Conservation (phyloP, 228 moss, liverwort and hornwort species). For the Sphagnum magellanicum region DNA sequence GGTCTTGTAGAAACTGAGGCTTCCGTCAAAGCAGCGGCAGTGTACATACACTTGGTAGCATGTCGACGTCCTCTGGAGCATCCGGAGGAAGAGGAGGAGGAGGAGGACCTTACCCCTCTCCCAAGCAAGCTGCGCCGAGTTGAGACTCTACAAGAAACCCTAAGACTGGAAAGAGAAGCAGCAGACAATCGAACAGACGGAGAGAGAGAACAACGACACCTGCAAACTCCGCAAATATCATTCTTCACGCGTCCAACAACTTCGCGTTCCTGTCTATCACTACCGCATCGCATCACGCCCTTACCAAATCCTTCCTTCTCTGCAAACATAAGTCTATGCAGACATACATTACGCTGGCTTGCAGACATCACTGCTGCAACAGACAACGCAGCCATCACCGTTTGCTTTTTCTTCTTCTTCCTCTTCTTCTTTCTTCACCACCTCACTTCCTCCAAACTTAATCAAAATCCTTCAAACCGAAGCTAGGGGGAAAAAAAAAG, state of each 20-base stretch:
- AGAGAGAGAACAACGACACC: conserved; percentile 3
- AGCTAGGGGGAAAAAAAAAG: too few relatives aligned
- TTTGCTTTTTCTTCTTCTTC: too few relatives aligned
- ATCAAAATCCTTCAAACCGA: too few relatives aligned
- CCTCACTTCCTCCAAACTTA: too few relatives aligned
- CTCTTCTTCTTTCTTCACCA: too few relatives aligned
- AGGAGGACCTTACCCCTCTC: conserved; percentile 6
- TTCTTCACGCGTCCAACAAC: conserved; percentile 1
- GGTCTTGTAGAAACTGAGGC: conserved; percentile 47
- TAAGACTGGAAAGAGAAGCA: conserved; percentile 10
- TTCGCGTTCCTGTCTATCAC: not conserved
- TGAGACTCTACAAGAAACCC: conserved; percentile 22
- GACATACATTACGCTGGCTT: not conserved
- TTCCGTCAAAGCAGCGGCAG: conserved; percentile 38
- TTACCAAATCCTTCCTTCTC: not conserved
- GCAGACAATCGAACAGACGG: conserved; percentile 2
- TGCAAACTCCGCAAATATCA: not conserved
- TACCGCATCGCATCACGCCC: not conserved
- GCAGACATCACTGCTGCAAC: conserved; percentile 6
- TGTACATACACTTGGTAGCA: conserved; percentile 22
- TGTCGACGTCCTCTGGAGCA: conserved; percentile 18
- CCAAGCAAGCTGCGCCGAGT: conserved; percentile 31
- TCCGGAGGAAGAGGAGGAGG: not conserved
- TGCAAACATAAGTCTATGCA: conserved; percentile 1
- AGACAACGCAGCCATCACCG: conserved; percentile 14